A percentile compares a stretch with the other conserved stretches of the same genome.
Evolutionary conservation across 2,329 filamentous ascomycete genomes (phyloP).

Genomic region (Whalleya microplaca): DNA sequence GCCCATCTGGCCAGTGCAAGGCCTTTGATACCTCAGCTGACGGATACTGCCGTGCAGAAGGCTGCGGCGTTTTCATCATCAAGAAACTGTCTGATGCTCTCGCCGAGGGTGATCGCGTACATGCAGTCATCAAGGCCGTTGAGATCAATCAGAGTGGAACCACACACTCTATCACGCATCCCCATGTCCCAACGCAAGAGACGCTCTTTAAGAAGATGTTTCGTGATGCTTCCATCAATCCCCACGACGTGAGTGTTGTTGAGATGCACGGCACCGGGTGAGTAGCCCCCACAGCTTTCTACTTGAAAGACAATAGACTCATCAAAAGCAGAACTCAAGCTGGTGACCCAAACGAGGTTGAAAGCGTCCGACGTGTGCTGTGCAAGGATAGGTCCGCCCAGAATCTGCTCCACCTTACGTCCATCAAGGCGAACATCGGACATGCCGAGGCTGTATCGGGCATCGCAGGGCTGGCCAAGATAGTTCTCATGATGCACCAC

Average conservation of each 20-base stretch:
- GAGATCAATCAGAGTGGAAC: constrained; percentile 23
- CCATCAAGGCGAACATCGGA: constrained; percentile 33
- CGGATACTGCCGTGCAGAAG: constrained; percentile 21
- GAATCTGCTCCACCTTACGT: constrained; percentile 42
- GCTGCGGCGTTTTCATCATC: constrained; percentile 14
- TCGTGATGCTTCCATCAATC: constrained; percentile 57
- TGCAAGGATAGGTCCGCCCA: constrained; percentile 13
- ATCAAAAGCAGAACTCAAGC: too few species aligned
- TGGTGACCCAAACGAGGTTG: neutral
- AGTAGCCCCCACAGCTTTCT: constrained; percentile 45
- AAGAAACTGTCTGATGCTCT: constrained; percentile 18
- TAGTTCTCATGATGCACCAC: constrained; percentile 32
- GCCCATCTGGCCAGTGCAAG: constrained; percentile 13
- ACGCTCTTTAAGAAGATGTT: constrained; percentile 56
- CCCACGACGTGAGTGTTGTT: constrained; percentile 63
- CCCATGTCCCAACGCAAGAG: constrained; percentile 21
- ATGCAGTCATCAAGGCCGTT: constrained; percentile 20
- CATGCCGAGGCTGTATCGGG: constrained; percentile 34
- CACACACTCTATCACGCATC: constrained; percentile 30
- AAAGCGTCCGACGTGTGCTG: neutral
- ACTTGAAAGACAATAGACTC: neutral
- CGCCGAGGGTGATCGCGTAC: constrained; percentile 19
- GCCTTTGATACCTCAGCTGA: constrained; percentile 18
- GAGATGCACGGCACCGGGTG: constrained; percentile 71
- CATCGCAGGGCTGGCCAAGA: constrained; percentile 30